These are phyloP conservation scores for Leccinum ponderosum DNA, from an alignment of 1,284 basidiomycete genomes.

Conservation along the genomic window DNA sequence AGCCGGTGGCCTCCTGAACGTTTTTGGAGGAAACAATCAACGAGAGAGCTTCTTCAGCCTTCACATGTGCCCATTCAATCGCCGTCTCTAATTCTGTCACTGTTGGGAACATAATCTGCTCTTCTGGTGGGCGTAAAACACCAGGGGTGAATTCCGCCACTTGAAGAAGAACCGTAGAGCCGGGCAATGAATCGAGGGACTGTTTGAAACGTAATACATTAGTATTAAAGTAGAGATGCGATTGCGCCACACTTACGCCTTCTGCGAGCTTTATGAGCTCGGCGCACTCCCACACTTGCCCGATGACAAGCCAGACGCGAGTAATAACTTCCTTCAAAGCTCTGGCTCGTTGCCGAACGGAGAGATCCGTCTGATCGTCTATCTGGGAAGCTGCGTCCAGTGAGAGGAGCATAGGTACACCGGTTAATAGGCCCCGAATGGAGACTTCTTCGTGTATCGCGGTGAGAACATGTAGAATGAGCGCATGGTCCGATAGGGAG, in stretches of 20 bases:
- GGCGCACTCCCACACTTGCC: constrained; percentile 66
- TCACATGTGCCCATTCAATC: constrained; percentile 41
- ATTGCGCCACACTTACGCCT: constrained; percentile 44
- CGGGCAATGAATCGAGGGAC: constrained; percentile 38
- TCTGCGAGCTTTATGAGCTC: constrained; percentile 57
- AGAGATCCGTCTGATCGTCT: constrained; percentile 42
- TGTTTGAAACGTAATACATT: constrained; percentile 21
- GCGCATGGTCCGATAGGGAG: constrained; percentile 74
- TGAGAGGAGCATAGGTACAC: constrained; percentile 84
- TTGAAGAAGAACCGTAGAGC: constrained; percentile 35
- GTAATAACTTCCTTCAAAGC: constrained; percentile 68
- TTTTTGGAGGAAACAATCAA: constrained; percentile 51
- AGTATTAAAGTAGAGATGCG: constrained; percentile 10
- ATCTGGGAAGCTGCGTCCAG: constrained; percentile 59
- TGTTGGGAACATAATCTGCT: constrained; percentile 30
- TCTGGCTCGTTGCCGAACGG: constrained; percentile 47
- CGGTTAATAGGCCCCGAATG: constrained; percentile 70
- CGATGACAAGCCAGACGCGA: constrained; percentile 68
- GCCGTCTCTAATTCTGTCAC: constrained; percentile 16
- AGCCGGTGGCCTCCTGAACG: constrained; percentile 63
- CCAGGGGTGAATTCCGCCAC: constrained; percentile 31
- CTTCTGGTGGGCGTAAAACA: constrained; percentile 31
- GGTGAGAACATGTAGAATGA: constrained; percentile 70
- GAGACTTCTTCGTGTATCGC: constrained; percentile 72
- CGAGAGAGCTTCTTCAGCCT: constrained; percentile 53